Evolutionary conservation across 2,329 filamentous ascomycete genomes (phyloP).

Genomic region (Cercospora citrullina): DNA sequence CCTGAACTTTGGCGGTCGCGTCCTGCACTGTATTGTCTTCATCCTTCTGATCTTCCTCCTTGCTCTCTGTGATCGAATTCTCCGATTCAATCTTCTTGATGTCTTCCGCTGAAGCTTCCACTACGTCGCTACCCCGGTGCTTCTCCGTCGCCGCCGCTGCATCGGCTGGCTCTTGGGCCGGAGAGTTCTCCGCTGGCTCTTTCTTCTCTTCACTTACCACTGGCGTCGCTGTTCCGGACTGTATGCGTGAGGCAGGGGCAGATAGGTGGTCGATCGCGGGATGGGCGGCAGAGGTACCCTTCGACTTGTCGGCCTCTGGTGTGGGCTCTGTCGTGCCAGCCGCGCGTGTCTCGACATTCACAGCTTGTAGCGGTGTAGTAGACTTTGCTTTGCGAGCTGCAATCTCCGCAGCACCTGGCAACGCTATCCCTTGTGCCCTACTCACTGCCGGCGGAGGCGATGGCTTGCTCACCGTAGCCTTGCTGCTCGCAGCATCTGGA

Average conservation of each 20-base stretch:
- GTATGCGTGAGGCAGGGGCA: constrained; percentile 30
- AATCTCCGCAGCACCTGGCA: constrained; percentile 40
- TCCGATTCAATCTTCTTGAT: constrained; percentile 22
- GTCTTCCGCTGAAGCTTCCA: constrained; percentile 22
- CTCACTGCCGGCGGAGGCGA: constrained; percentile 27
- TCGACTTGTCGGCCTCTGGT: constrained; percentile 2
- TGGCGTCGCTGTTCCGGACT: constrained; percentile 40
- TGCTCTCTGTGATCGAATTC: constrained; percentile 12
- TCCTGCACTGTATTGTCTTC: constrained; percentile 4
- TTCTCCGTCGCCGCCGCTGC: constrained; percentile 14
- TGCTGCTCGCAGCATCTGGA: constrained; percentile 8
- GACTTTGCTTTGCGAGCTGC: constrained; percentile 23
- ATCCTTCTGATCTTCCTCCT: constrained; percentile 27
- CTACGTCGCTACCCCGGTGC: constrained; percentile 17
- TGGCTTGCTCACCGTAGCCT: constrained; percentile 24
- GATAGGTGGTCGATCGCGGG: constrained; percentile 28
- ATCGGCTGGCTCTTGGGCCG: background rate
- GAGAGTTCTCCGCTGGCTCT: background rate
- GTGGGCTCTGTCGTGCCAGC: constrained; percentile 6
- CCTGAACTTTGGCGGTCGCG: constrained; percentile 1
- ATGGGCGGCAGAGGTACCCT: constrained; percentile 18
- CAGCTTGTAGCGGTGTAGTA: constrained; percentile 17
- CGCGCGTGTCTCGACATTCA: constrained; percentile 31
- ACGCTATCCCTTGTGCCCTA: constrained; percentile 28
- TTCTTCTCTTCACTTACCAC: constrained; percentile 20